A percentile compares a stretch with the other conserved stretches of the same genome.
These are phyloP conservation scores for Bacidia gigantensis DNA, from an alignment of 495 filamentous ascomycete genomes.

Conservation along the genomic window DNA sequence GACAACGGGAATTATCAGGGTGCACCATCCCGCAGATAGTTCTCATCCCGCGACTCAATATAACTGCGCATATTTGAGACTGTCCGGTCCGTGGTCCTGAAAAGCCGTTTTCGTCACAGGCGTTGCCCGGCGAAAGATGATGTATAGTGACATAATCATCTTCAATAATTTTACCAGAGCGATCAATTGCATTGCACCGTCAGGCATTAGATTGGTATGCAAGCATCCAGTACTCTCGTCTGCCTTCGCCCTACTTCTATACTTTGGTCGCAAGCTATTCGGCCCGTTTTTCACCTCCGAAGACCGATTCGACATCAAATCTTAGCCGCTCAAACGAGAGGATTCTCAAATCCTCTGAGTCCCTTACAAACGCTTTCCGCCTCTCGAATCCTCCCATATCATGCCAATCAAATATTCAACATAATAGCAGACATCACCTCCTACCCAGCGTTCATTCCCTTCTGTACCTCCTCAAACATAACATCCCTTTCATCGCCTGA, in stretches of 20 bases:
- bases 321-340: not conserved
- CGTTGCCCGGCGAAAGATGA: no score
- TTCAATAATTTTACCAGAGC: no score
- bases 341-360: slow-evolving; percentile 20
- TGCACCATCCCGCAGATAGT: no score
- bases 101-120: no score
- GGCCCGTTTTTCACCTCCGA: not conserved
- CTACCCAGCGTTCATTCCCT: slow-evolving; percentile 8
- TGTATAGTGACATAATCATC: no score
- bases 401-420: slow-evolving; percentile 52
- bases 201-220: not conserved
- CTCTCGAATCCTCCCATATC: slow-evolving; percentile 67
- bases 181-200: not conserved
- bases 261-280: not conserved
- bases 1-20: no score
- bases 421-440: slow-evolving; percentile 39
- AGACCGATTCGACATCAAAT: not conserved
- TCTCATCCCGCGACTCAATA: no score
- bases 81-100: no score
- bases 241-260: not conserved
- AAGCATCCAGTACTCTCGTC: not conserved
- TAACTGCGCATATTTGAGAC: no score
- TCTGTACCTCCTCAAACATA: slow-evolving; percentile 7
- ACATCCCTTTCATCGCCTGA: slow-evolving; percentile 31
- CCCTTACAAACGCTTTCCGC: slow-evolving; percentile 49